Evolutionary conservation across 768 basidiomycete genomes (phyloP).

Genomic region (Gymnopilus junonius): DNA sequence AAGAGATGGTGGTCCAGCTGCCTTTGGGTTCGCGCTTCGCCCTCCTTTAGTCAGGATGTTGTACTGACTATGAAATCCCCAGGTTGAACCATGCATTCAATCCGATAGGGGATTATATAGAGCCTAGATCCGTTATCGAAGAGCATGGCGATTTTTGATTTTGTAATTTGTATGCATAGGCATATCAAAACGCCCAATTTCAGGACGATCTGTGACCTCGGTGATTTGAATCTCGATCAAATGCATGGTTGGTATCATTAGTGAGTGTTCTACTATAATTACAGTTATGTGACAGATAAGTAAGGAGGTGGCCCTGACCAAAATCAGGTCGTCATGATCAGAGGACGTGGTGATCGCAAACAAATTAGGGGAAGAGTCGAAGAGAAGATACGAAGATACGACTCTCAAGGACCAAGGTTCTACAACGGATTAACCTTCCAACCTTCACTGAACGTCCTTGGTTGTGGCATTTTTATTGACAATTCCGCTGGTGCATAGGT

Average conservation of each 20-base stretch:
- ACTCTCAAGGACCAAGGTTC: background rate
- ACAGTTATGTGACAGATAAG: background rate
- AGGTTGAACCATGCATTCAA: conserved; percentile 37
- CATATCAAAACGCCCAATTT: background rate
- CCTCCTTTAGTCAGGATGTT: background rate
- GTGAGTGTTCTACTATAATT: background rate
- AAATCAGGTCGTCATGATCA: background rate
- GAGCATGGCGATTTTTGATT: conserved; percentile 31
- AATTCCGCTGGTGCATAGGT: background rate
- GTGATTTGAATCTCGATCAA: background rate
- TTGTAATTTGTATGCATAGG: too few species aligned
- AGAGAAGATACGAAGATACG: background rate
- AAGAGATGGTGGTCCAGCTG: conserved; percentile 52
- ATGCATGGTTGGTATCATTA: background rate
- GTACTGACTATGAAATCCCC: background rate
- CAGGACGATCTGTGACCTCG: too few species aligned
- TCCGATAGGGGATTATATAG: conserved; percentile 43
- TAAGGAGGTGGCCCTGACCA: background rate
- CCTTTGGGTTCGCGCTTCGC: conserved; percentile 48
- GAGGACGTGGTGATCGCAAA: background rate
- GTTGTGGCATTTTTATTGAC: conserved; percentile 1
- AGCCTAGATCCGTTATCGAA: conserved; percentile 52
- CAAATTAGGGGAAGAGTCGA: background rate
- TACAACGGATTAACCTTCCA: conserved; percentile 4
- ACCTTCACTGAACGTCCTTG: background rate